A percentile compares a stretch with the other conserved stretches of the same genome.
Evolutionary conservation across 768 basidiomycete genomes (phyloP).

Genomic region (Pisolithus tinctorius): DNA sequence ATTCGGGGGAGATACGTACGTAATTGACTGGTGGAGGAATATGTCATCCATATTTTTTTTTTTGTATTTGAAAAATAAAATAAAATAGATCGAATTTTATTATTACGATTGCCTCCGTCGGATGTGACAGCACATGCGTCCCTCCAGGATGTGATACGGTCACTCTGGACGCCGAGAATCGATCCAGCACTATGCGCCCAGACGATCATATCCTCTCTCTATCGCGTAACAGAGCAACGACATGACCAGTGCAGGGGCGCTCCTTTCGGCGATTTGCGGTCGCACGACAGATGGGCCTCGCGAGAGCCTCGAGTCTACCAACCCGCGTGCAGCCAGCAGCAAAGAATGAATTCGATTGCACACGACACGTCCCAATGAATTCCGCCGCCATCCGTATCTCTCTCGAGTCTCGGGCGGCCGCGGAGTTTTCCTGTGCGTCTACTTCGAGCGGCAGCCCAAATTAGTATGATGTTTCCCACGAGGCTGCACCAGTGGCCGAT

Average conservation of each 20-base stretch:
- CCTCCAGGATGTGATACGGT: background rate
- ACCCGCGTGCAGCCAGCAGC: background rate
- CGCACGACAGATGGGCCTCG: conserved; percentile 13
- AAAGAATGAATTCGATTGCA: conserved; percentile 1
- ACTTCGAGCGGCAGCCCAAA: conserved; percentile 30
- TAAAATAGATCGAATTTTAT: conserved; percentile 1
- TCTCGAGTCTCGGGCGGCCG: conserved; percentile 11
- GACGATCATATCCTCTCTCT: too few species aligned
- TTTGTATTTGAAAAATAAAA: conserved; percentile 22
- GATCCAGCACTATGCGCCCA: too few species aligned
- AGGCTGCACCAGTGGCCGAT: background rate
- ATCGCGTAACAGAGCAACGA: too few species aligned
- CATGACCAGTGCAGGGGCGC: too few species aligned
- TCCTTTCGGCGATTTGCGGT: conserved; percentile 25
- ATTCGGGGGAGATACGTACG: conserved; percentile 48
- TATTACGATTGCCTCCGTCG: conserved; percentile 9
- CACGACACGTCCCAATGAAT: background rate
- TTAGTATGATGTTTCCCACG: conserved; percentile 15
- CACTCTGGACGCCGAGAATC: background rate
- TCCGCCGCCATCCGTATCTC: background rate
- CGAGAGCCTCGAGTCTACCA: conserved; percentile 8
- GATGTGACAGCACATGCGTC: conserved; percentile 9
- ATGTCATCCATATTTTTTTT: conserved; percentile 19
- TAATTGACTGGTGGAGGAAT: conserved; percentile 30
- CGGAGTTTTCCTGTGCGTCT: conserved; percentile 18